A percentile compares a stretch with the other conserved stretches of the same genome.
These are phyloP conservation scores for Chalaropsis thielavioides DNA, from an alignment of 2,329 filamentous ascomycete species.

Conservation along the genomic window DNA sequence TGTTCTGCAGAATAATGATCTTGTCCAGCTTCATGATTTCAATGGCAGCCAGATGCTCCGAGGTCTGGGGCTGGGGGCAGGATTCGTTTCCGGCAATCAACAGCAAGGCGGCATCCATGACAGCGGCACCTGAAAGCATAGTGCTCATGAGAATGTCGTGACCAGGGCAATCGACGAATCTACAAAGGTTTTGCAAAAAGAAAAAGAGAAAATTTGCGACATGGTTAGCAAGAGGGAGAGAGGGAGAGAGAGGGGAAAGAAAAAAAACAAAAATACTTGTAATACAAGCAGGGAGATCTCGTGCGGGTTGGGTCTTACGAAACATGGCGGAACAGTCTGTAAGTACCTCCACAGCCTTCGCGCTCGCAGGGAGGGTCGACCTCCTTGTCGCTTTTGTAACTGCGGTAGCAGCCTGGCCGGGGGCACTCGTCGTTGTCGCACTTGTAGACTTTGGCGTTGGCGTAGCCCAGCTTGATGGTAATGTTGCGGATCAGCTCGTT, in stretches of 20 bases:
- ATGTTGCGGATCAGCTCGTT: slow-evolving; percentile 99
- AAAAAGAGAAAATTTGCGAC: too few relatives aligned
- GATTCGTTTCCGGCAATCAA: slow-evolving; percentile 97
- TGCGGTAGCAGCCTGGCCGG: slow-evolving; percentile 85
- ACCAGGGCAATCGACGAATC: slow-evolving; percentile 95
- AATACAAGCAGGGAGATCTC: too few relatives aligned
- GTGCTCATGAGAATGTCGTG: slow-evolving; percentile 99
- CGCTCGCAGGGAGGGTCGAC: slow-evolving; percentile 92
- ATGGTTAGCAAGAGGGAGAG: slow-evolving; percentile 20
- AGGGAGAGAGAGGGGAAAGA: too few relatives aligned
- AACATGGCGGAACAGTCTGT: slow-evolving; percentile 78
- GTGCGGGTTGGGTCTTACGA: slow-evolving; percentile 62
- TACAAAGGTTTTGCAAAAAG: too few relatives aligned
- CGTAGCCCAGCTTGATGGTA: slow-evolving; percentile 98
- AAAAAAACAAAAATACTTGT: too few relatives aligned
- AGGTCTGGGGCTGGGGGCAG: slow-evolving; percentile 95
- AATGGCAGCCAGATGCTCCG: slow-evolving; percentile 95
- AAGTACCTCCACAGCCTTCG: slow-evolving; percentile 76
- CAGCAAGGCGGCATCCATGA: slow-evolving; percentile 96
- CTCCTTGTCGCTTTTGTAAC: slow-evolving; percentile 98
- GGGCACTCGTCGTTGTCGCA: slow-evolving; percentile 88
- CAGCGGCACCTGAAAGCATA: slow-evolving; percentile 97
- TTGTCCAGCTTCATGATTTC: slow-evolving; percentile 99
- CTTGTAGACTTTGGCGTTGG: slow-evolving; percentile 99
- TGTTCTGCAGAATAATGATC: slow-evolving; percentile 99